Evolutionary conservation across 2,329 filamentous ascomycete genomes (phyloP), one percentile per base, ranked within the genome.

Genomic region (Sporothrix mexicana): DNA sequence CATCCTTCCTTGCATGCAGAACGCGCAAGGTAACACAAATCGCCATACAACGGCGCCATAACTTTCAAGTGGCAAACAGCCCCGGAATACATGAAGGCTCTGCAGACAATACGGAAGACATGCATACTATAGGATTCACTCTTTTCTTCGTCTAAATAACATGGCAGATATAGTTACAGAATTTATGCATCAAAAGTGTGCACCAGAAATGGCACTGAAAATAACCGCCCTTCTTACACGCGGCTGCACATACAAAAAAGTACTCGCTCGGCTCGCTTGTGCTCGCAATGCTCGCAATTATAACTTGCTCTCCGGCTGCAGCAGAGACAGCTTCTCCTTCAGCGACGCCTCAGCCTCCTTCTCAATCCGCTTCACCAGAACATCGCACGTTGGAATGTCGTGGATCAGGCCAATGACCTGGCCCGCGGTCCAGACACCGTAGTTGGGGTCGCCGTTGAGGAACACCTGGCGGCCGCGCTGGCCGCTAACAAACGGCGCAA

Each of bases 341-440:
- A 95, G 83, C 3, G 91, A 85, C 73, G 88, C 85, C 79, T 92
- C 87, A 0, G 93, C 93, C 81, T 95, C 93, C 80, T 85, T 90
- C 84, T 95, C 92, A 77, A 96, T 95, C 73, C 93, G 88, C 77
- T 85, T 85, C 10, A 94, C 83, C 36, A 96, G 83, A 0, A 84
- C 90, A 64, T 87, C 87, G 79, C 93, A 95, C 0, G 91, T 93
- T 9, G 92, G 92, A 71, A 95, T 93, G 78, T 96, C 93, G 77
- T 95, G 90, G 75, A 96, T 96, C 72, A 96, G 81, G 6, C 93
- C 93, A 76, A 99, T 97, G 77, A 98, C 95, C 81, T 98, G 95
- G 12, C 96, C 96, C 9, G 95, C 94, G 23, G 96, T 98, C 96
- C 96, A 99, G 53, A 95, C 95, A 71, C 96, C 96, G 80, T 89